These are phyloP conservation scores for Hymenoscyphus linearis DNA, from an alignment of 2,329 filamentous ascomycete species.

Conservation along the genomic window DNA sequence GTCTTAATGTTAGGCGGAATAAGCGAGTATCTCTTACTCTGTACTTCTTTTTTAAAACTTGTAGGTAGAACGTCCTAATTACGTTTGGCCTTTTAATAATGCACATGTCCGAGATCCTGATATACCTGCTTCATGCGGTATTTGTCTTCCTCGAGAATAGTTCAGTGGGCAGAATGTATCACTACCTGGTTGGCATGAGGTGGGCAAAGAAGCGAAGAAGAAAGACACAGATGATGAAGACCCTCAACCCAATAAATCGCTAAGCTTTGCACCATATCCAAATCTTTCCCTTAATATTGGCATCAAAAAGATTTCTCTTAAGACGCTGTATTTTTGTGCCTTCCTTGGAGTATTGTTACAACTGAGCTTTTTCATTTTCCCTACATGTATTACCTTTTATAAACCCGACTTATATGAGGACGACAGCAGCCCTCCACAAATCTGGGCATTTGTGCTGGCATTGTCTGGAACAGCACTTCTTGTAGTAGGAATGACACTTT, in stretches of 20 bases:
- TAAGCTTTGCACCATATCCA: not conserved
- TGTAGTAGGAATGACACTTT: not conserved
- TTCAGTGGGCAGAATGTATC: not conserved
- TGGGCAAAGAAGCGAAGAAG: not conserved
- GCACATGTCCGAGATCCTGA: not conserved
- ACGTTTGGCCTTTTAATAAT: too few relatives aligned
- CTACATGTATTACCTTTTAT: not conserved
- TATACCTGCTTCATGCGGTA: not conserved
- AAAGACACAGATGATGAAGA: not conserved
- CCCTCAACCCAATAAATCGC: not conserved
- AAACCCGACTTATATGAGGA: not conserved
- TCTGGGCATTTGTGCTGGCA: not conserved
- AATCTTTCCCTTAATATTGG: not conserved
- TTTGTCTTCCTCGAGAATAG: not conserved
- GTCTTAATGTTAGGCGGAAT: too few relatives aligned
- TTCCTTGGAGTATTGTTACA: not conserved
- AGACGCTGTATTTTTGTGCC: not conserved
- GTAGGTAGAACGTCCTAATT: too few relatives aligned
- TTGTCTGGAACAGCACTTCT: not conserved
- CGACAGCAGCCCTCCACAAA: not conserved
- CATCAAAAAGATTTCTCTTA: not conserved
- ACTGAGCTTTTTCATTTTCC: not conserved
- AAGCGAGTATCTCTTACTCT: too few relatives aligned
- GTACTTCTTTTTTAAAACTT: too few relatives aligned
- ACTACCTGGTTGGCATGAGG: not conserved